Conservation (phyloP, 2,329 filamentous ascomycete species). For the Zasmidium cellare region DNA sequence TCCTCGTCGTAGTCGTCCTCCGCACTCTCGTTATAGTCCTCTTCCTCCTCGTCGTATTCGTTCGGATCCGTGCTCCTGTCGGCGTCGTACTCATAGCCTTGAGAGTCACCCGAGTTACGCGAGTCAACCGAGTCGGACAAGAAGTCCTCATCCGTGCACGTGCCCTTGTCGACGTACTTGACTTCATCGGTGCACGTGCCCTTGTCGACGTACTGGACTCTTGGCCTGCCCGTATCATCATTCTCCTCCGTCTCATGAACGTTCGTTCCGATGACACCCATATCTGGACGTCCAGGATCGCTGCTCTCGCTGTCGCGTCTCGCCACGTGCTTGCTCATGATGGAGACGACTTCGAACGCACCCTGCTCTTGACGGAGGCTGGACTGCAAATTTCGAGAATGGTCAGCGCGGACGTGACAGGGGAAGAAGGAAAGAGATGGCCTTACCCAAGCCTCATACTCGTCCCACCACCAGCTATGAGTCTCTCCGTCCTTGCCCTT, state of each 20-base stretch:
- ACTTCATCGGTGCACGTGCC: too few relatives aligned
- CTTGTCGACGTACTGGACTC: too few relatives aligned
- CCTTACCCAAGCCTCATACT: slow-evolving; percentile 42
- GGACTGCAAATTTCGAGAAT: not conserved
- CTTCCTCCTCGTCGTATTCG: too few relatives aligned
- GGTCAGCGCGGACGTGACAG: not conserved
- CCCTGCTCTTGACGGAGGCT: slow-evolving; percentile 5
- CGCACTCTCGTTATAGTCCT: too few relatives aligned
- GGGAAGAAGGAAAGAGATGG: not conserved
- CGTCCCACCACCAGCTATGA: slow-evolving; percentile 54
- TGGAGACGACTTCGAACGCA: slow-evolving; percentile 3
- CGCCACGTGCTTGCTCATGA: slow-evolving; percentile 13
- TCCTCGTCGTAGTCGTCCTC: too few relatives aligned
- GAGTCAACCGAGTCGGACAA: too few relatives aligned
- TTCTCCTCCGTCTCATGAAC: not conserved
- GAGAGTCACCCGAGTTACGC: too few relatives aligned
- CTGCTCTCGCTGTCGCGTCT: slow-evolving; percentile 7
- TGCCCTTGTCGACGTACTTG: too few relatives aligned
- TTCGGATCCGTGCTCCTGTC: too few relatives aligned
- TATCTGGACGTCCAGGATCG: slow-evolving; percentile 9
- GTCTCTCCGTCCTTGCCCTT: slow-evolving; percentile 51
- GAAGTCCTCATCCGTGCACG: too few relatives aligned
- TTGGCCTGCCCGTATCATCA: too few relatives aligned
- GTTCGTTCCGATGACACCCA: slow-evolving; percentile 6
- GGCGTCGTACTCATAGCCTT: too few relatives aligned